Base-by-base conservation (phyloP, 352 stramenopile species). In the Phytopythium litorale region DNA sequence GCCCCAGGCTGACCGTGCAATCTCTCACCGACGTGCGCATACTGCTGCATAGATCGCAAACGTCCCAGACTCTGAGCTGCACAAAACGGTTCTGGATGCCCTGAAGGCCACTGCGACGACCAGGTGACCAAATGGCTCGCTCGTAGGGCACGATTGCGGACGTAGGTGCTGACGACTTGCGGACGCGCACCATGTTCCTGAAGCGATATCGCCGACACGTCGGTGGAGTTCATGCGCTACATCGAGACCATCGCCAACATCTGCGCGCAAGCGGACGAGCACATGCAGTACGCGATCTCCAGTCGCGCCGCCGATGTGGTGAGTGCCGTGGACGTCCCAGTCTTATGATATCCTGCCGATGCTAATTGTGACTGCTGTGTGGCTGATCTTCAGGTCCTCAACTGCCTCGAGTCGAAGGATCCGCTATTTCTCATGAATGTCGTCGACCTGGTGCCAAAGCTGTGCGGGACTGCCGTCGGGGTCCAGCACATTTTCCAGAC, bases 371-470 rank as follows among this genome's bases (percentile, higher is more conserved):
- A 28, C 40, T 65, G 45, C 42, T 62, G 52, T 18, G n/a, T 48
- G 13, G 19, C 13, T 62, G 45, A 63, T 53, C 46, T 53, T 46
- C 54, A 94, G 87, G 74, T 95, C 61, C 54, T 95, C 38, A 67
- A 84, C 30, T 84, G 81, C 42, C 67, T 95, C 37, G 78, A 88
- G 64, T 92, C 84, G 11, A 74, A 80, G n/a, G 87, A 95, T 53
- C 66, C 81, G 7, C 65, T 95, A 21, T 92, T 94, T 59, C 64
- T 92, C 63, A 89, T 95, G 83, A 95, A 92, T 52, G 70, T 95
- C 21, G 69, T 94, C 15, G 87, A 95, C 60, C 70, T 95, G 53
- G 65, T 95, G 19, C 84, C 84, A 1, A 84, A 80, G 16, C 58
- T 95, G 18, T 89, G 82, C 57, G 71, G 81, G 37, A 92, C 82